Evolutionary conservation across 2,329 filamentous ascomycete genomes (phyloP).

Genomic region (Pseudocercospora fuligena): DNA sequence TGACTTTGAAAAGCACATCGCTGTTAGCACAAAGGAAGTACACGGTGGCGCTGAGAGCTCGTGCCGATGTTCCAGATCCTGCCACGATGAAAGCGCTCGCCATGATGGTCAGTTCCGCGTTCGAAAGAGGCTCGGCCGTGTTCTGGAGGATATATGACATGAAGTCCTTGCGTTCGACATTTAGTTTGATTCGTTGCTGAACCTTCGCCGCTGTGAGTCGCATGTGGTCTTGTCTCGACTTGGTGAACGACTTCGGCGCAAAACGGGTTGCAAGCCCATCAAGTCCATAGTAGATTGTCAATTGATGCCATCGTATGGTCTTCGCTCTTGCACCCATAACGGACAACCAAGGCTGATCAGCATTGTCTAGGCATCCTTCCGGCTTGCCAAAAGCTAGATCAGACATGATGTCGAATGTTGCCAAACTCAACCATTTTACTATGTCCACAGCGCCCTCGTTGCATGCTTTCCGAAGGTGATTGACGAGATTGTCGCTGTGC

Average conservation of each 20-base stretch:
- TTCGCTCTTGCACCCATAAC: constrained; percentile 16
- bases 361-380: constrained; percentile 15
- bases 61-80: constrained; percentile 46
- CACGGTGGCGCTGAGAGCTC: constrained; percentile 38
- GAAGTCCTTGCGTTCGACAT: constrained; percentile 14
- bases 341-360: constrained; percentile 12
- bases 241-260: constrained; percentile 9
- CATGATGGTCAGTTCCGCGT: constrained; percentile 18
- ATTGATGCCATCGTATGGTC: constrained; percentile 14
- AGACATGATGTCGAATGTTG: constrained; percentile 18
- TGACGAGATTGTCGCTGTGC: constrained; percentile 47
- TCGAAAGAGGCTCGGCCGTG: constrained; percentile 23
- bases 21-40: constrained; percentile 40
- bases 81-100: constrained; percentile 42
- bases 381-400: constrained; percentile 14
- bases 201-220: constrained; percentile 1
- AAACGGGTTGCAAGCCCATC: constrained; percentile 5
- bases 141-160: constrained; percentile 32
- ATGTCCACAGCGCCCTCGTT: constrained; percentile 22
- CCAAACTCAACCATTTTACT: constrained; percentile 3
- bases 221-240: constrained; percentile 13
- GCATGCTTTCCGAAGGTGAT: constrained; percentile 38
- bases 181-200: constrained; percentile 2
- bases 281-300: constrained; percentile 14
- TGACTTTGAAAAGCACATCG: constrained; percentile 34